Evolutionary conservation across 345 rosid species (phyloP).

Genomic region (Cochlearia excelsa): DNA sequence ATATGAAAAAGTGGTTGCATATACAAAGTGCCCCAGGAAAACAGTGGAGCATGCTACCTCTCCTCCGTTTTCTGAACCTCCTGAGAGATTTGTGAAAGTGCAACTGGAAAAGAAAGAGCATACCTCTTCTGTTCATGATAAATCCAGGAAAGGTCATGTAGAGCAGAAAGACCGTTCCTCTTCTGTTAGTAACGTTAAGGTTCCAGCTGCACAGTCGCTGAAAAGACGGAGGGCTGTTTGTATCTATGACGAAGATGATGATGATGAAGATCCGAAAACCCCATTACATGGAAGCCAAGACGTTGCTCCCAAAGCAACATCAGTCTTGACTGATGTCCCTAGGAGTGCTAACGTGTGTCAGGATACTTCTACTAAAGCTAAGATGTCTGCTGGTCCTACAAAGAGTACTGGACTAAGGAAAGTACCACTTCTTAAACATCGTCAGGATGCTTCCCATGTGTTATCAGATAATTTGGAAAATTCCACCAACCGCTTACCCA

Average conservation of each 20-base stretch:
- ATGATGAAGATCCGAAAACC: slow-evolving; percentile 74
- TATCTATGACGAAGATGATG: slow-evolving; percentile 61
- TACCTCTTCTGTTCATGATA: slow-evolving; percentile 37
- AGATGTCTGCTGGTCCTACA: slow-evolving; percentile 36
- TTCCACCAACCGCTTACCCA: slow-evolving; percentile 32
- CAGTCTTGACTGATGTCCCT: slow-evolving; percentile 35
- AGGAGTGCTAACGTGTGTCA: slow-evolving; percentile 35
- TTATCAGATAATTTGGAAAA: slow-evolving; percentile 36
- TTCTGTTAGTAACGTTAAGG: slow-evolving; percentile 30
- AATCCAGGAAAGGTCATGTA: slow-evolving; percentile 41
- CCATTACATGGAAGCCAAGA: slow-evolving; percentile 73
- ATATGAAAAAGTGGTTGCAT: slow-evolving; percentile 58
- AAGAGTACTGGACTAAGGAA: slow-evolving; percentile 42
- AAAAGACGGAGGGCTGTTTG: slow-evolving; percentile 89
- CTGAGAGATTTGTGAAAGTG: not conserved
- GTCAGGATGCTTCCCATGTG: slow-evolving; percentile 39
- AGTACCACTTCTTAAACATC: slow-evolving; percentile 36
- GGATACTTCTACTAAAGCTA: slow-evolving; percentile 35
- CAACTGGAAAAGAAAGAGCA: slow-evolving; percentile 34
- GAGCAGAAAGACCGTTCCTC: slow-evolving; percentile 44
- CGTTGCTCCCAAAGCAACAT: slow-evolving; percentile 37
- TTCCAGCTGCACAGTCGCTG: slow-evolving; percentile 40
- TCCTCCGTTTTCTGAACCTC: slow-evolving; percentile 45
- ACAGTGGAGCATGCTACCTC: slow-evolving; percentile 56
- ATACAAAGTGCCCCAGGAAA: slow-evolving; percentile 52